Base-by-base conservation (phyloP, 352 stramenopile species). In the Hyaloperonospora arabidopsidis region DNA sequence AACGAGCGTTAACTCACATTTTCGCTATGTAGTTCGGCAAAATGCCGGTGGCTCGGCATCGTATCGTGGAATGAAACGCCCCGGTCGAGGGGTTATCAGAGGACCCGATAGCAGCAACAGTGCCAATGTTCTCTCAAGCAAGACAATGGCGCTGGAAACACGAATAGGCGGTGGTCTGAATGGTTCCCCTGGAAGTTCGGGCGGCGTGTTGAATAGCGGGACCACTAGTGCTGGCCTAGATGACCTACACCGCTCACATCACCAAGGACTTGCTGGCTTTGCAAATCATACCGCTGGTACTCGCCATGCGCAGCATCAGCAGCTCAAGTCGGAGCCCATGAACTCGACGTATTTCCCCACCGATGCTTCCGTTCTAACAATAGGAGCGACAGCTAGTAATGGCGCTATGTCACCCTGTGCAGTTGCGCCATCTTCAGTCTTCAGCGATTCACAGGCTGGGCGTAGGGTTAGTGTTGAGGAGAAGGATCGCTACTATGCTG, bases 321-420 rank as follows among this genome's bases (percentile, higher is more conserved):
- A 72, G 48, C 50, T 86, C 56, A 89, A 86, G 60, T 58, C 65
- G 10, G 78, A 89, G 48, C 76, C 78, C 8, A 77, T 78, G 58
- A 79, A 79, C 54, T 80, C 67, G 40, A 73, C 74, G 22, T 89
- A 86, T 54, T 89, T 86, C 55, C 66, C 76, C 10, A 82, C 78
- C 5, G 68, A 86, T 62, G 66, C 76, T 14, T 80, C 68, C 1
- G 67, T 84, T 43, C 66, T 89, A 19, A 81, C 76, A 3, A 83
- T 84, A 69, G 70, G 70, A 22, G 46, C 65, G 19, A 63, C 67
- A 22, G 59, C 39, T 4, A 41, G 35, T 41, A 17, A 4, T 32
- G 38, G 34, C 41, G 46, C 56, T 12, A 57, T 76, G 35, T 59
- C 63, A 15, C 32, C 57, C 7, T 73, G 55, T 49, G 18, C 52